Base-by-base conservation (phyloP, 2,329 filamentous ascomycete genomes). In the Fusarium oligoseptatum region DNA sequence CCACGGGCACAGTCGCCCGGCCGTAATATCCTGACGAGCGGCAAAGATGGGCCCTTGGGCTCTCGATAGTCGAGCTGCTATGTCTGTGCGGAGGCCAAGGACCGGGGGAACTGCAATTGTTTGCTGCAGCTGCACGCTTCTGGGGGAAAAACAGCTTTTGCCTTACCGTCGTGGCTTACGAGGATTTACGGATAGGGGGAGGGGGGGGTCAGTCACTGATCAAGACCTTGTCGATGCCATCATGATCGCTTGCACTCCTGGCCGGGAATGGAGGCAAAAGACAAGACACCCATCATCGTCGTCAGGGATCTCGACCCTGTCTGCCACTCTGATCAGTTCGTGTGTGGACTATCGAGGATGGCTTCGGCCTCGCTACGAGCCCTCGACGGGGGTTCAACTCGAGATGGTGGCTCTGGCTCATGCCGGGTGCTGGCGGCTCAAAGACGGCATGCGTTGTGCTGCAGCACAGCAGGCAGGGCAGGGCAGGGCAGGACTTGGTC, bases 111-210 rank as follows among this genome's bases (percentile, higher is more conserved):
- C 64, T 68, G 64, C 71, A 67, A 67, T 66, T 71, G 68, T 65
- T 65, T 74, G 68, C 76, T 78, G 76, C 76, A 78, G 67, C 73
- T 76, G 69, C 45, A 72, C 68, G 73, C 61, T 75, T 76, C 70
- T 77, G 64, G 73, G 76, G 57, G 50, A 63, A 24, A 60, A 60
- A 52, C 17, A 32, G 48, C 48, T 52, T 52, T 50, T 52, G 67
- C 71, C 67, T 69, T 37, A 63, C 61, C 48, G 64, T 74, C 65
- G 45, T 72, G 67, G 67, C 66, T 68, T 64, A 45, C 60, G 24
- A 57, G 34, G 34, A 17, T 17, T 12, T 60, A 34, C 32, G 11
- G 32, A 34, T 34, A 34, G 32, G 32, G 32, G 32, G 32, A 55
- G 45, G 48, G 48, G 48, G 69, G 55, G 52, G n/a, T n/a, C 27